Evolutionary conservation across 2,329 filamentous ascomycete species (phyloP).

Genomic region (Fonsecaea pugnacius): DNA sequence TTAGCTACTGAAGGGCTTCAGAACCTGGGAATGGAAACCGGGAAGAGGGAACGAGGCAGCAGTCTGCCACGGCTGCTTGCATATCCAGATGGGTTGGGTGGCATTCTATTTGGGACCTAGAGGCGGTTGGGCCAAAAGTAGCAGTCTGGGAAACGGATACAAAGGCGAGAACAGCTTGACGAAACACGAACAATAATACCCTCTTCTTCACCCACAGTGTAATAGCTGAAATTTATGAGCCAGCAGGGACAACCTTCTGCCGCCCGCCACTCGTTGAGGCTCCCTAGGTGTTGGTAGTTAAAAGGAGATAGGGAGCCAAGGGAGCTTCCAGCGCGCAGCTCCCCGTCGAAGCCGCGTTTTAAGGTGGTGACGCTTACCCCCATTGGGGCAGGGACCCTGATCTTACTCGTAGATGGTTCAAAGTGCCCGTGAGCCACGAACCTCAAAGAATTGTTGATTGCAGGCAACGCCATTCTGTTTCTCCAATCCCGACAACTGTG

Average conservation of each 20-base stretch:
- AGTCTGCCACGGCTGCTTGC: not conserved
- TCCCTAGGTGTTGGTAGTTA: not conserved
- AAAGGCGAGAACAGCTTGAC: not conserved
- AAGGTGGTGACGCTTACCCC: constrained; percentile 14
- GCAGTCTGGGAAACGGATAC: not conserved
- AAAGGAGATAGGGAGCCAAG: not conserved
- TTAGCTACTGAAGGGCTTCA: not conserved
- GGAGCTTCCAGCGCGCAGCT: not conserved
- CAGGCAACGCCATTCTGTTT: constrained; percentile 24
- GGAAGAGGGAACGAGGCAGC: not conserved
- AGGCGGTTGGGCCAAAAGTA: not conserved
- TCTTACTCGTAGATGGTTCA: not conserved
- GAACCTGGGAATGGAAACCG: not conserved
- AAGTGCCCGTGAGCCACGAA: constrained; percentile 18
- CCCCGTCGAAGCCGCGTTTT: constrained; percentile 10
- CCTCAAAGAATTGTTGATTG: constrained; percentile 19
- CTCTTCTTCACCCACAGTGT: not conserved
- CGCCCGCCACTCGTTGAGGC: not conserved
- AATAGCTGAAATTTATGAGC: not conserved
- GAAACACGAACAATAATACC: constrained; percentile 5
- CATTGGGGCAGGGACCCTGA: constrained; percentile 12
- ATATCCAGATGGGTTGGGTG: not conserved
- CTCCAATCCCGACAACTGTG: constrained; percentile 25
- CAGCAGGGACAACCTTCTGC: not conserved
- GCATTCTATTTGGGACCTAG: not conserved